phyloP scores from a whole-genome alignment of 306 rosid genomes.

The Rosa multiflora region DNA sequence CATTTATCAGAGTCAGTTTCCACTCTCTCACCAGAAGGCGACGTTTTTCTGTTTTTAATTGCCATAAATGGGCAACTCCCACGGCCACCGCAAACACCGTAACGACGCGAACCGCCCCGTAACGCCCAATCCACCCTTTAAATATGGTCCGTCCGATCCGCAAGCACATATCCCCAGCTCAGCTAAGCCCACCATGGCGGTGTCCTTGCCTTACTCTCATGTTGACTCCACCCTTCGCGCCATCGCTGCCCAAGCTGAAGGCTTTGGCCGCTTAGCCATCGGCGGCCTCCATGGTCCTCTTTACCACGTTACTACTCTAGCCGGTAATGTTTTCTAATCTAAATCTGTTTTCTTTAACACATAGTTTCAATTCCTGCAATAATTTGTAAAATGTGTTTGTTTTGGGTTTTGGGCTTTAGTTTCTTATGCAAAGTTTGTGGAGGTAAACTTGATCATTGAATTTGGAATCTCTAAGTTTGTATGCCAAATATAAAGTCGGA shows the following conservation, averaged over 20 bases:
- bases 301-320: conserved; percentile 64
- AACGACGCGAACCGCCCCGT: conserved; percentile 24
- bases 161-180: conserved; percentile 30
- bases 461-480: background rate
- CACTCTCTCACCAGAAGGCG: background rate
- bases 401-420: background rate
- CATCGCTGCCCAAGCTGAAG: conserved; percentile 81
- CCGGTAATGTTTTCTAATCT: conserved; percentile 40
- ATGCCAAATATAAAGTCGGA: background rate
- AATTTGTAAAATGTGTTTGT: background rate
- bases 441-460: background rate
- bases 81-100: conserved; percentile 39
- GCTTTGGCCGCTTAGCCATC: conserved; percentile 76
- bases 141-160: conserved; percentile 21
- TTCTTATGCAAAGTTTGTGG: background rate
- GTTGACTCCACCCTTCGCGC: conserved; percentile 69
- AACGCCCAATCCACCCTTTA: conserved; percentile 33
- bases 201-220: conserved; percentile 59
- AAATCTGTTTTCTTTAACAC: background rate
- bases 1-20: background rate
- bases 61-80: conserved; percentile 66
- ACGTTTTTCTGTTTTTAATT: background rate
- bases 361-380: background rate
- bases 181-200: conserved; percentile 5
- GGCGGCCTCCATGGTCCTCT: conserved; percentile 87